phyloP scores from a whole-genome alignment of 2,329 filamentous ascomycete genomes.

The Bipolaris bicolor region DNA sequence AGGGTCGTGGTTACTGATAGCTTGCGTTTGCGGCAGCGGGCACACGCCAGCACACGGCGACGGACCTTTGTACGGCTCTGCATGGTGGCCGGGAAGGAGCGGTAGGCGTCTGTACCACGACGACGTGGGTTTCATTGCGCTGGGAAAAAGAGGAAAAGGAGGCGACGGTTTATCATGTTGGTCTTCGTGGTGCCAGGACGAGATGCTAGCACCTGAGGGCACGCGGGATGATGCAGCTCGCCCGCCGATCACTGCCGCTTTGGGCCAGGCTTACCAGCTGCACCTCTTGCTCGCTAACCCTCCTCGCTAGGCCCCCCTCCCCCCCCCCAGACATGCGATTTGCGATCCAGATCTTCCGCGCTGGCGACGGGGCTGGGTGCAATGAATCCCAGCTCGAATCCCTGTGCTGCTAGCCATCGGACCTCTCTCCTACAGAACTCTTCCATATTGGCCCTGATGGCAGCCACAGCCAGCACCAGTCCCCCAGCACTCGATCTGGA shows the following conservation, averaged over 20 bases:
- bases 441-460: conserved; percentile 18
- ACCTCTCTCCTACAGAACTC: not conserved
- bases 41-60: conserved; percentile 45
- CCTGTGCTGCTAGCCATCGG: conserved; percentile 1
- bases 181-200: conserved; percentile 13
- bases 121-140: conserved; percentile 32
- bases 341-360: conserved; percentile 5
- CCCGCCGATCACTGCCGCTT: conserved; percentile 22
- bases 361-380: conserved; percentile 1
- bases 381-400: not conserved
- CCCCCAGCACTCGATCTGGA: conserved; percentile 28
- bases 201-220: conserved; percentile 13
- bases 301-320: conserved; percentile 5
- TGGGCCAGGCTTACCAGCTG: conserved; percentile 25
- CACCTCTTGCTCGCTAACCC: conserved; percentile 15
- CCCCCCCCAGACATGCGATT: conserved; percentile 3
- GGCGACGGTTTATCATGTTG: conserved; percentile 18
- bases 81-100: conserved; percentile 27
- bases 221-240: conserved; percentile 20
- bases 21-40: conserved; percentile 45
- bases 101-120: conserved; percentile 21
- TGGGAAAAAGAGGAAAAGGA: conserved; percentile 9
- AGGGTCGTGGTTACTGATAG: conserved; percentile 35
- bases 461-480: conserved; percentile 19
- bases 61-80: conserved; percentile 44